Evolutionary conservation across 1,284 basidiomycete genomes (phyloP), one percentile per base, ranked within the genome.

Genomic region (Neonothopanus nambi): DNA sequence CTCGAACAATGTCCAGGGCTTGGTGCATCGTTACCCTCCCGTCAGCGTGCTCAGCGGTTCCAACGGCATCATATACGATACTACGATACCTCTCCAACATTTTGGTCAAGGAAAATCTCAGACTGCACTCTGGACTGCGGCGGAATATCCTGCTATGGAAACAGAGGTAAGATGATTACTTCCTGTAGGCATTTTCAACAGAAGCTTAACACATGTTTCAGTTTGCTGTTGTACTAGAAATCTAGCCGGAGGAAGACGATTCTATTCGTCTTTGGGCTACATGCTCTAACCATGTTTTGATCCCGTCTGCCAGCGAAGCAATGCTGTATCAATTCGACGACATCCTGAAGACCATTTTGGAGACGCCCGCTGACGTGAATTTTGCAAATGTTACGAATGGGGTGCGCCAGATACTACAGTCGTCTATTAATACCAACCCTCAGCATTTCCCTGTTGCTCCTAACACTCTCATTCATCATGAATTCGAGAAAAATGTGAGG

Each of bases 91-190:
- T 30, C 28, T 55, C 17, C 53, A 55, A 23, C 51, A 43, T 37
- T 55, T 55, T 20, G 40, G 41, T n/a, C 36, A 44, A 45, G 53
- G 53, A 17, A 36, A 20, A 12, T 51, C 48, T 9, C 53, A 55
- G 48, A 51, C 53, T 15, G 41, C 35, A 12, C 53, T 55, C 23
- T 55, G 53, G 53, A 51, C 48, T 17, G 30, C 20, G 36, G 48
- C 53, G 9, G 53, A 55, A 18, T 51, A 55, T 39, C 53, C 53
- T 9, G 49, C 53, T 44, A 55, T 55, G 53, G 47, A 42, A 37
- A 55, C 53, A 11, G 53, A 55, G 48, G 53, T 55, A 21, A 23
- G 41, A n/a, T 17, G 11, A 23, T 5, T 5, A 9, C 36, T 3
- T 20, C 33, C 5, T 5, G 12, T 9, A 23, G 7, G 24, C 21